Conservation (phyloP, 169 alveolate genomes). For the Plasmodium gallinaceum region DNA sequence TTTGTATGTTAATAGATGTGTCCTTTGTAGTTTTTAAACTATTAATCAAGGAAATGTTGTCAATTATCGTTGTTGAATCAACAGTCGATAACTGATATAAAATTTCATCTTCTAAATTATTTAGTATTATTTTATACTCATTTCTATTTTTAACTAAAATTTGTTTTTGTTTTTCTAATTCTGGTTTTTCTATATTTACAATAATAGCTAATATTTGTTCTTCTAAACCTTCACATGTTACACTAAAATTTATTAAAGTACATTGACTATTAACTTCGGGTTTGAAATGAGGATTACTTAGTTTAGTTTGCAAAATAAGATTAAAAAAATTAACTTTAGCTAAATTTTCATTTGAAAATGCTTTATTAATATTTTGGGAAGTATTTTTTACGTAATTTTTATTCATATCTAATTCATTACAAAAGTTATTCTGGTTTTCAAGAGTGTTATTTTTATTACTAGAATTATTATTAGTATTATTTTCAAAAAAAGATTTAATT, state of each 20-base stretch:
- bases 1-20: slow-evolving; percentile 93
- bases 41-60: slow-evolving; percentile 93
- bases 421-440: neutral
- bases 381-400: slow-evolving; percentile 32
- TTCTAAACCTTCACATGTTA: slow-evolving; percentile 97
- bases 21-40: slow-evolving; percentile 94
- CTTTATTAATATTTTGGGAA: slow-evolving; percentile 38
- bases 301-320: slow-evolving; percentile 94
- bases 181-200: slow-evolving; percentile 96
- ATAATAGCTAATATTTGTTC: slow-evolving; percentile 95
- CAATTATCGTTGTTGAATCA: slow-evolving; percentile 95
- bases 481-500: slow-evolving; percentile 55
- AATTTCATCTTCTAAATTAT: slow-evolving; percentile 94
- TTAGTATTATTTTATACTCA: slow-evolving; percentile 93
- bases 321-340: slow-evolving; percentile 93
- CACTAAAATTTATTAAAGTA: slow-evolving; percentile 96
- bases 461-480: neutral
- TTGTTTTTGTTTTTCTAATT: slow-evolving; percentile 94
- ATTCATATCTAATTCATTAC: neutral
- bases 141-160: slow-evolving; percentile 94
- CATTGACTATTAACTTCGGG: slow-evolving; percentile 98
- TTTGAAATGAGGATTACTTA: slow-evolving; percentile 97
- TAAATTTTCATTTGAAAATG: slow-evolving; percentile 89
- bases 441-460: neutral
- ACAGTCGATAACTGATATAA: slow-evolving; percentile 95